A percentile compares a stretch with the other conserved stretches of the same genome.
Conservation (phyloP, 805 yeast species). For the Lipomyces yamanashiensis region DNA sequence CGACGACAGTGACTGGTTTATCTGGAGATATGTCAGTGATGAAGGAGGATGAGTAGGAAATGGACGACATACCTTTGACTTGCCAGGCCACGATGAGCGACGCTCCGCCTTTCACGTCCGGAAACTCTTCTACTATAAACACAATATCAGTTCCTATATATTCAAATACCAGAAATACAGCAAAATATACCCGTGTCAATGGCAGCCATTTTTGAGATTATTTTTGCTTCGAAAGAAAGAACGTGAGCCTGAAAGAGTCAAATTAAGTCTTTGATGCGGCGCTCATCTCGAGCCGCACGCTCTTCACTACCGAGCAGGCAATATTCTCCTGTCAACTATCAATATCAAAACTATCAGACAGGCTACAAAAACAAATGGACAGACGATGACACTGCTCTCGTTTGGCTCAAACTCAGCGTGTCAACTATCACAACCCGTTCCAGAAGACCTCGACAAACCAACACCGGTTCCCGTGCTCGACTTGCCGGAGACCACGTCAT, state of each 20-base stretch:
- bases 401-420: slow-evolving; percentile 33
- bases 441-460: slow-evolving; percentile 24
- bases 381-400: slow-evolving; percentile 17
- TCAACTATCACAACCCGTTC: slow-evolving; percentile 23
- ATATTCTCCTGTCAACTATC: no score
- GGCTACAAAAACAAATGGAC: not conserved
- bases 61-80: slow-evolving; percentile 53
- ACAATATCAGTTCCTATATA: not conserved
- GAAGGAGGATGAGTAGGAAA: not conserved
- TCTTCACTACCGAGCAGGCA: no score
- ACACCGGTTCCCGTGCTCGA: slow-evolving; percentile 8
- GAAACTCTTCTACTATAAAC: slow-evolving; percentile 6
- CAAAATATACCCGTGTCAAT: no score
- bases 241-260: no score
- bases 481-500: not conserved
- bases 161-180: no score
- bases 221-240: no score
- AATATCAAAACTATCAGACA: no score
- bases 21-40: not conserved
- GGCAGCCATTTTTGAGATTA: no score
- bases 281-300: not conserved
- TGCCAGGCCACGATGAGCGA: slow-evolving; percentile 77
- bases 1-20: slow-evolving; percentile 17
- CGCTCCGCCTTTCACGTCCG: slow-evolving; percentile 45
- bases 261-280: no score